Evolutionary conservation across 2,329 filamentous ascomycete species (phyloP).

Genomic region (Botrytis medusae): DNA sequence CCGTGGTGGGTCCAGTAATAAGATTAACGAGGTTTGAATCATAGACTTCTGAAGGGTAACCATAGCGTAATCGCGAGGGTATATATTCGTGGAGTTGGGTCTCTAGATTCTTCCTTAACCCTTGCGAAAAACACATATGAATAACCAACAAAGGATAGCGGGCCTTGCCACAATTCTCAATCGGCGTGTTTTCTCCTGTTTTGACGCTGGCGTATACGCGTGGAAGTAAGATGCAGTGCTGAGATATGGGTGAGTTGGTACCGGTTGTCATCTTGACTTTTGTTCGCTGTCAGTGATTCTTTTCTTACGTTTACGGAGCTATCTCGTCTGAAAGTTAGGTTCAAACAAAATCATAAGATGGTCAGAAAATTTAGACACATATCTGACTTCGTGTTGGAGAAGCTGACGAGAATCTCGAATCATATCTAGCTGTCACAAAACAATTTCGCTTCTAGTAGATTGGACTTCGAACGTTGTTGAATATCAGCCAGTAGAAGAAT

Average conservation of each 20-base stretch:
- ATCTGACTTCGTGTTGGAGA: neutral
- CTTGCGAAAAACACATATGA: no score
- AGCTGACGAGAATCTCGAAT: no score
- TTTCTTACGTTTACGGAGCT: neutral
- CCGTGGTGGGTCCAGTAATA: rapidly evolving
- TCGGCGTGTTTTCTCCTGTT: neutral
- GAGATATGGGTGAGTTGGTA: neutral
- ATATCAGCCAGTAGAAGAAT: neutral
- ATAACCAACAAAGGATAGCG: no score
- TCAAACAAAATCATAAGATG: neutral
- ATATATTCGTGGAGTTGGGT: neutral
- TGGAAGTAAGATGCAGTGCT: neutral
- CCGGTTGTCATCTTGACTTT: neutral
- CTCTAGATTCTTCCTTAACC: neutral
- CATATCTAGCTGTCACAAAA: no score
- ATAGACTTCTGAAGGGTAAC: neutral
- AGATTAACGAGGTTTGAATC: neutral
- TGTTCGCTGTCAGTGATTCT: neutral
- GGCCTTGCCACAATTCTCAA: neutral
- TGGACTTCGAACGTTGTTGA: no score
- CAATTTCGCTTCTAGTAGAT: no score
- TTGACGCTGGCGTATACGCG: neutral
- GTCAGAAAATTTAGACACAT: neutral
- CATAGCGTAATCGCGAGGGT: neutral
- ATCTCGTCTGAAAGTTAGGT: neutral